A percentile compares a stretch with the other conserved stretches of the same genome.
phyloP scores from a whole-genome alignment of 371 early-diverging fungal genomes.

The Batrachochytrium dendrobatidis region DNA sequence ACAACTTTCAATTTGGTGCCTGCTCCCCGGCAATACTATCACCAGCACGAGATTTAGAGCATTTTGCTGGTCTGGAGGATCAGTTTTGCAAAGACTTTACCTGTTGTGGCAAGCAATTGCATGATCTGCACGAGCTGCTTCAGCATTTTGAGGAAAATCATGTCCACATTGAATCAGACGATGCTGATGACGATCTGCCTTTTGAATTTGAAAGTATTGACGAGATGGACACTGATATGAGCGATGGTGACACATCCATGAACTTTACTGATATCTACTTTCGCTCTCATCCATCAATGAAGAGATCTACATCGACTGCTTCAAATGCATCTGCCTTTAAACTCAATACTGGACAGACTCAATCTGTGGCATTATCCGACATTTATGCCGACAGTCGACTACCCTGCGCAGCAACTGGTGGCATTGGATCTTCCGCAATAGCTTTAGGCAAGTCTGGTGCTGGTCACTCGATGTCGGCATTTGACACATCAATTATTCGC shows the following conservation, averaged over 20 bases:
- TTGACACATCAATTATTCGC: slow-evolving; percentile 25
- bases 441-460: too few relatives aligned
- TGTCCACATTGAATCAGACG: slow-evolving; percentile 75
- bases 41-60: slow-evolving; percentile 55
- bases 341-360: slow-evolving; percentile 4
- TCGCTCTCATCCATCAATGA: not conserved
- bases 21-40: slow-evolving; percentile 24
- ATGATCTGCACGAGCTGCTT: slow-evolving; percentile 80
- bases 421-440: too few relatives aligned
- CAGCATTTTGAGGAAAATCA: slow-evolving; percentile 91
- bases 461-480: slow-evolving; percentile 17
- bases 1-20: slow-evolving; percentile 24
- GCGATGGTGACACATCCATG: slow-evolving; percentile 11
- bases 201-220: slow-evolving; percentile 27
- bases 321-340: slow-evolving; percentile 3
- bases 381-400: slow-evolving; percentile 17
- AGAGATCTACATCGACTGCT: slow-evolving; percentile 14
- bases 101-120: slow-evolving; percentile 78
- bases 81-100: slow-evolving; percentile 83
- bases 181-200: slow-evolving; percentile 30
- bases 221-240: slow-evolving; percentile 26
- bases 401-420: slow-evolving; percentile 6
- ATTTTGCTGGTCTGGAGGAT: slow-evolving; percentile 75
- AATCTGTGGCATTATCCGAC: slow-evolving; percentile 19
- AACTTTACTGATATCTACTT: slow-evolving; percentile 3